A percentile compares a stretch with the other conserved stretches of the same genome.
Evolutionary conservation across 139 green algal genomes (phyloP).

Genomic region (Chlorella sp.): DNA sequence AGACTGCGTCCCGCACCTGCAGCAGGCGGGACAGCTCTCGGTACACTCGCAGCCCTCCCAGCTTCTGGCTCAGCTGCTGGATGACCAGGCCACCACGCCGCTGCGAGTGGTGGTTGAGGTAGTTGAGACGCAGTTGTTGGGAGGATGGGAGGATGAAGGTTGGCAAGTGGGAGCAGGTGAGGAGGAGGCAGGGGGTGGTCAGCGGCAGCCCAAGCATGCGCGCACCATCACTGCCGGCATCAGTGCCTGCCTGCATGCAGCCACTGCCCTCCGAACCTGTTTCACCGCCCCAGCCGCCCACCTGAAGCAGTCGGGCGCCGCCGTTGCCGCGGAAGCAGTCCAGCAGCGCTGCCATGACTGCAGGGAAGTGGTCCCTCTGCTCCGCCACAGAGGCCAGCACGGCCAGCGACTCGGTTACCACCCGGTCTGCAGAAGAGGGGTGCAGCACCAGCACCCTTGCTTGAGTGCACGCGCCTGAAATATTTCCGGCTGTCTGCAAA

Average conservation of each 20-base stretch:
- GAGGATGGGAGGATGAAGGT: neutral
- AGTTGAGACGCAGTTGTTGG: neutral
- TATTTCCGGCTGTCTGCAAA: too few species aligned
- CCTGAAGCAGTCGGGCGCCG: conserved; percentile 65
- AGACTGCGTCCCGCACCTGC: conserved; percentile 42
- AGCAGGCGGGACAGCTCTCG: conserved; percentile 72
- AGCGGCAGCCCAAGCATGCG: too few species aligned
- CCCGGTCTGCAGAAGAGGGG: conserved; percentile 38
- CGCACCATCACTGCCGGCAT: too few species aligned
- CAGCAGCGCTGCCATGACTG: conserved; percentile 19
- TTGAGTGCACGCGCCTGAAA: too few species aligned
- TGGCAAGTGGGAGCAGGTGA: neutral
- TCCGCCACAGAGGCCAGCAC: conserved; percentile 43
- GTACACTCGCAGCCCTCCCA: conserved; percentile 60
- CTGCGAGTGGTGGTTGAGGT: neutral
- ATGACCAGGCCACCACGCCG: conserved; percentile 73
- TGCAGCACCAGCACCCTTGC: too few species aligned
- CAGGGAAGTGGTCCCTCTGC: neutral
- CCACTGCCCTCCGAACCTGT: too few species aligned
- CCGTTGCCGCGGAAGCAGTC: conserved; percentile 47
- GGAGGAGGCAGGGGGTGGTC: too few species aligned
- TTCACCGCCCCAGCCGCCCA: neutral
- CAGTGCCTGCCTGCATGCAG: neutral
- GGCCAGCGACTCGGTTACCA: conserved; percentile 60
- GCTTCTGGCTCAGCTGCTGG: conserved; percentile 49